Conservation (phyloP, 768 basidiomycete genomes). For the Coprinopsis strossmayeri region DNA sequence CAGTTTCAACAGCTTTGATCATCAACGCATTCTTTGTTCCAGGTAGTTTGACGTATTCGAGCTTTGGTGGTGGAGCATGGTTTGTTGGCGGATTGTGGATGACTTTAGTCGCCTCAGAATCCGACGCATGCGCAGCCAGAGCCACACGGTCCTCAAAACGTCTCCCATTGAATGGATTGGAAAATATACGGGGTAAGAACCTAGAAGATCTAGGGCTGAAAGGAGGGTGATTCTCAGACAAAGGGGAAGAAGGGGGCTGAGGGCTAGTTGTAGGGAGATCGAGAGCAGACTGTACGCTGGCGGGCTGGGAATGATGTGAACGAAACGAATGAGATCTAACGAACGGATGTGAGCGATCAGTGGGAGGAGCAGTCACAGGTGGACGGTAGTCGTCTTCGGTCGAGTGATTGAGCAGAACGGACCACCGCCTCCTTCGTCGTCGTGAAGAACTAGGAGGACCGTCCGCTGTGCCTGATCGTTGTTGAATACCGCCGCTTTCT, state of each 20-base stretch:
- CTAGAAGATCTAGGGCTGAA: too few species aligned
- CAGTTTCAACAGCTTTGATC: slow-evolving; percentile 85
- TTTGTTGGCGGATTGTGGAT: slow-evolving; percentile 26
- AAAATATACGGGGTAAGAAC: slow-evolving; percentile 67
- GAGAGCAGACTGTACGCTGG: slow-evolving; percentile 18
- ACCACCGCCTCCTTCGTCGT: slow-evolving; percentile 13
- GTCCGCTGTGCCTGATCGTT: not conserved
- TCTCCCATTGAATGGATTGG: slow-evolving; percentile 53
- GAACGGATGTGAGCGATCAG: slow-evolving; percentile 21
- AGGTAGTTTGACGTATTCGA: slow-evolving; percentile 90
- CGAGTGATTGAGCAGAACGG: slow-evolving; percentile 12
- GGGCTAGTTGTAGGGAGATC: slow-evolving; percentile 15
- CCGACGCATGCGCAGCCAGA: slow-evolving; percentile 28
- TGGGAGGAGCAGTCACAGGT: slow-evolving; percentile 19
- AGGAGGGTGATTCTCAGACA: slow-evolving; percentile 16
- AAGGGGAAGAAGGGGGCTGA: slow-evolving; percentile 19
- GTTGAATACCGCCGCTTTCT: slow-evolving; percentile 28
- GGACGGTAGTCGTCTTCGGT: slow-evolving; percentile 15
- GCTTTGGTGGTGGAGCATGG: slow-evolving; percentile 69
- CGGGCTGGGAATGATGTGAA: slow-evolving; percentile 26
- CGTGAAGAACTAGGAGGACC: slow-evolving; percentile 19
- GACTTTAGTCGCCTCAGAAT: slow-evolving; percentile 33
- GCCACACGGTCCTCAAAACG: slow-evolving; percentile 51
- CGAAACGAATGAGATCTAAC: slow-evolving; percentile 37
- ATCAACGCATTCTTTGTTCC: slow-evolving; percentile 82